phyloP scores from a whole-genome alignment of 192 early-diverging fungal species.

The Coemansia sp. region DNA sequence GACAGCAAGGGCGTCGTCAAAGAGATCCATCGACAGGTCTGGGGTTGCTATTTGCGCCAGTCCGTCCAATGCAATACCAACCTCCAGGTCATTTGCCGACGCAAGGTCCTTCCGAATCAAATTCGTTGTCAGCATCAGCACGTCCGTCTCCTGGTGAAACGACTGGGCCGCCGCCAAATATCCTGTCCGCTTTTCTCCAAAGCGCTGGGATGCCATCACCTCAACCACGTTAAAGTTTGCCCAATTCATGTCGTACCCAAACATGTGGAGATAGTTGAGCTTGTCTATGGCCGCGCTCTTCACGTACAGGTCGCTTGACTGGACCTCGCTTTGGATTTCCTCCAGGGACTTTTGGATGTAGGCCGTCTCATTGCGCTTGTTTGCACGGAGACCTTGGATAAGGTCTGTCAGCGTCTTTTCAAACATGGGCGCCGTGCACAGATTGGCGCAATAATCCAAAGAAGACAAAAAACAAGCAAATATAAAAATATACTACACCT shows the following conservation, averaged over 20 bases:
- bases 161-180: constrained; percentile 90
- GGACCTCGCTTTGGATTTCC: constrained; percentile 88
- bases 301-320: constrained; percentile 77
- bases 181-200: constrained; percentile 84
- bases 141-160: constrained; percentile 91
- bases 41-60: constrained; percentile 90
- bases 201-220: constrained; percentile 90
- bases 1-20: constrained; percentile 82
- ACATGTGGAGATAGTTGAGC: constrained; percentile 88
- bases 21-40: constrained; percentile 85
- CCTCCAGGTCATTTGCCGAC: constrained; percentile 78
- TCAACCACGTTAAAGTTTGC: constrained; percentile 95
- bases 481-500: not conserved
- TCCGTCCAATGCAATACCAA: constrained; percentile 87
- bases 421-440: not conserved
- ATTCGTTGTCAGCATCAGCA: constrained; percentile 95
- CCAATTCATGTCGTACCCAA: constrained; percentile 97
- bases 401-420: constrained; percentile 84
- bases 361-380: constrained; percentile 82
- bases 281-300: constrained; percentile 91
- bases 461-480: not conserved
- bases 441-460: not conserved
- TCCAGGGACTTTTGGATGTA: constrained; percentile 85
- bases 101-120: constrained; percentile 96
- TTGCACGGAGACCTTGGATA: constrained; percentile 91